Evolutionary conservation across 305 asterid species (phyloP), one percentile per base, ranked within the genome.

Genomic region (Fraxinus sp.): DNA sequence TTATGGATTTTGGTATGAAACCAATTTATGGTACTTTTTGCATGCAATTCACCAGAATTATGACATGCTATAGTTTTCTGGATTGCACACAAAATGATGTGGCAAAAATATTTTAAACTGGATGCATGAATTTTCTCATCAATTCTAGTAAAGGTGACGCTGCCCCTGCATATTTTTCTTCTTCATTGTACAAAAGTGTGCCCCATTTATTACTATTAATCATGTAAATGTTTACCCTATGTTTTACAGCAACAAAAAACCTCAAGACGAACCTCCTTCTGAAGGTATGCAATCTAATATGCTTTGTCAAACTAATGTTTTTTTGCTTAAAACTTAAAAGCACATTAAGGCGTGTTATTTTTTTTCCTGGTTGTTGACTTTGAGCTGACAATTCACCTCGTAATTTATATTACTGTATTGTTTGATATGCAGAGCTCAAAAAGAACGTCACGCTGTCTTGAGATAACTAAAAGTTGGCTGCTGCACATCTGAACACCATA

Each of bases 201-300:
- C 26, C 41, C 5, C 46, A 11, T 49, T 7, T n/a, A 6, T 76
- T 14, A 20, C n/a, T 6, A 32, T 1, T 37, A 8, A 39, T 74
- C 28, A 4, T 71, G 24, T 11, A 77, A 81, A 20, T 70, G 18
- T 66, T 44, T 22, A 3, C 62, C 35, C 74, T 83, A 33, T 20
- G 71, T 18, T 64, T 62, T 62, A n/a, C 90, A 88, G 90, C 85
- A 86, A 66, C 78, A 82, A 84, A 81, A 90, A 89, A 78, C 4
- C 90, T 76, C 87, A 78, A 78, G 93, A 84, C 57, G 89, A 62
- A 74, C 86, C 91, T 44, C 84, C 77, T 32, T 6, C 88, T 39
- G 80, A 86, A 87, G 91, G 89, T 90, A 78, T 20, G 64, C 18
- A 64, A 37, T 36, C 35, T 10, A 44, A 78, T 36, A 62, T 46